These are phyloP conservation scores for Phytophthora citricola DNA, from an alignment of 352 stramenopile species.

Conservation along the genomic window DNA sequence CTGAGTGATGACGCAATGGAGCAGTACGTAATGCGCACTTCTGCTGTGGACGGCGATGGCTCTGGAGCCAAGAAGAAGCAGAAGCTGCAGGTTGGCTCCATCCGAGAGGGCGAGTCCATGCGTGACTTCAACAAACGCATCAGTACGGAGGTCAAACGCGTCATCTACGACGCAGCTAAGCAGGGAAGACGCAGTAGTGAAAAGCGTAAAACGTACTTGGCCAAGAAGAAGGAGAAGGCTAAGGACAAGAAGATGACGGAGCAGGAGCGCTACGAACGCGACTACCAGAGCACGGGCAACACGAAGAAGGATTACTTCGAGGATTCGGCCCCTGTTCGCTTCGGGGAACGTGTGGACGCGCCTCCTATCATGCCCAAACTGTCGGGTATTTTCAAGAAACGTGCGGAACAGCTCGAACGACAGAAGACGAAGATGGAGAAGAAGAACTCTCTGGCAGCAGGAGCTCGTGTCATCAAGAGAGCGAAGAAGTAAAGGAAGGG, in stretches of 20 bases:
- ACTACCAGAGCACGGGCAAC: constrained; percentile 73
- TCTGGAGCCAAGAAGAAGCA: constrained; percentile 42
- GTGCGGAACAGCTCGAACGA: constrained; percentile 54
- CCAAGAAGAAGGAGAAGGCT: constrained; percentile 83
- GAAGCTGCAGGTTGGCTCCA: constrained; percentile 64
- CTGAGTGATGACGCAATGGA: constrained; percentile 70
- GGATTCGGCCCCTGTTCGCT: constrained; percentile 61
- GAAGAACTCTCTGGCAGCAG: constrained; percentile 26
- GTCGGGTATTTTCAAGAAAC: constrained; percentile 82
- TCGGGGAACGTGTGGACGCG: constrained; percentile 84
- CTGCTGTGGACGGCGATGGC: constrained; percentile 43
- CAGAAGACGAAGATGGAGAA: constrained; percentile 48
- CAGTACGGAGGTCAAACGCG: constrained; percentile 81
- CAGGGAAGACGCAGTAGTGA: constrained; percentile 71
- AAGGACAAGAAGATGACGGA: constrained; percentile 80
- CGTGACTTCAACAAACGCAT: constrained; percentile 88
- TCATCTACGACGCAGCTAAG: constrained; percentile 87
- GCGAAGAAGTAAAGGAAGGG: constrained; percentile 28
- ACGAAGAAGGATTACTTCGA: constrained; percentile 83
- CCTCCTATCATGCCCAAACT: constrained; percentile 85
- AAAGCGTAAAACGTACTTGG: constrained; percentile 81
- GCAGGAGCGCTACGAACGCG: constrained; percentile 79
- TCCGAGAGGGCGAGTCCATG: constrained; percentile 77
- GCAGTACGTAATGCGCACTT: constrained; percentile 66
- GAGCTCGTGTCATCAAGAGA: constrained; percentile 28